Percentiles rank a stretch among this genome's conserved stretches.
Conservation (phyloP, 1,284 basidiomycete genomes). For the Fomitopsis palustris region DNA sequence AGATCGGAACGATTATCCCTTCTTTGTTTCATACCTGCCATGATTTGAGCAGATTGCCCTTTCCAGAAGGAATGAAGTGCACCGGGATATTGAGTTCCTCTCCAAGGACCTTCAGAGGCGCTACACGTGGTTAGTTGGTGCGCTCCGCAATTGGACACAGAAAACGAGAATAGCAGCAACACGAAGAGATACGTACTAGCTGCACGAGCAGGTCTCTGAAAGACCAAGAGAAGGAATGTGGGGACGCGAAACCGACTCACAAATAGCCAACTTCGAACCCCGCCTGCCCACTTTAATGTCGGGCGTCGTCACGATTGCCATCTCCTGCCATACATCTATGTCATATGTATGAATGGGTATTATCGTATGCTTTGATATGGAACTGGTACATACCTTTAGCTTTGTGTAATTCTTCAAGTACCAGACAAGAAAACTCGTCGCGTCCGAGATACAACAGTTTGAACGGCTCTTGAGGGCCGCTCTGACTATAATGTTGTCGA, state of each 20-base stretch:
- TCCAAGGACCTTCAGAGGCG: conserved; percentile 55
- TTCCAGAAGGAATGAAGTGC: conserved; percentile 54
- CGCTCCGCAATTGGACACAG: background rate
- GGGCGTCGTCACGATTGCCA: conserved; percentile 60
- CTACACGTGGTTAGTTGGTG: conserved; percentile 29
- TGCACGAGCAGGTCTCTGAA: no score
- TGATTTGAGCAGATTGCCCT: conserved; percentile 50
- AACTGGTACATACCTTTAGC: conserved; percentile 39
- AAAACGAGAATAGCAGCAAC: background rate
- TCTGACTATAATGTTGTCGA: background rate
- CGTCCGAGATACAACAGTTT: conserved; percentile 67
- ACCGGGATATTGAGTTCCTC: conserved; percentile 47
- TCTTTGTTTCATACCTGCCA: conserved; percentile 46
- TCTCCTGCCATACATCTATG: conserved; percentile 58
- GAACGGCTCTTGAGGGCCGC: conserved; percentile 26
- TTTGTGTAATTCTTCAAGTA: conserved; percentile 49
- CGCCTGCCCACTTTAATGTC: conserved; percentile 52
- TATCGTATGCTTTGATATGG: conserved; percentile 4
- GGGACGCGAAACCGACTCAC: conserved; percentile 31
- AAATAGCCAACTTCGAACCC: conserved; percentile 46
- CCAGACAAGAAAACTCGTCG: conserved; percentile 69
- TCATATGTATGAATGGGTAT: background rate
- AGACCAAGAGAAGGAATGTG: background rate
- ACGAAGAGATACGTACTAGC: no score
- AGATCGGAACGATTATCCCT: background rate